Evolutionary conservation across 2,329 filamentous ascomycete genomes (phyloP), one percentile per base, ranked within the genome.

Genomic region (Cladosporium sp.): DNA sequence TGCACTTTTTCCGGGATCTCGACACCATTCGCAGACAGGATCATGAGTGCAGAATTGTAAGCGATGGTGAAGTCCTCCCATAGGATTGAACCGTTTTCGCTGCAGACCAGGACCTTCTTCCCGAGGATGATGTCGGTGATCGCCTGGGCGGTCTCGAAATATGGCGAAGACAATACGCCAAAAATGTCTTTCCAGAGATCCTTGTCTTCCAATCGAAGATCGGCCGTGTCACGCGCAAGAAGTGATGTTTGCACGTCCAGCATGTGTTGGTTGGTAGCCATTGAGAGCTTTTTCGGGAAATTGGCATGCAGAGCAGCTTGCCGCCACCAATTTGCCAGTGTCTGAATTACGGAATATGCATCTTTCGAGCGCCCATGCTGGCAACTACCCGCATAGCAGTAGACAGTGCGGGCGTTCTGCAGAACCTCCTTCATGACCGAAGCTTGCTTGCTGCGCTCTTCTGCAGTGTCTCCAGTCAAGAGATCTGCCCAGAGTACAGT

Each of bases 401-500:
- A 40, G 10, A 45, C 43, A 9, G 13, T 40, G 7, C 28, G 38
- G 7, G 45, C 33, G 2, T 50, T 50, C 11, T 50, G 28, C 14
- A 54, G n/a, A 7, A 54, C 40, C n/a, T 37, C 16, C 14, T 44
- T 50, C 45, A 44, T 50, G 19, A 40, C 46, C 9, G 31, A 19
- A 37, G 52, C 52, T 40, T 49, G 45, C 19, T 38, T 37, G 32
- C 45, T 54, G 4, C 52, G 52, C 34, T 54, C 45, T 41, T 54
- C 40, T 6, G 32, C 22, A 22, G 40, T 54, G 34, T 22, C 33
- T 9, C 52, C 52, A 6, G 46, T 42, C 31, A 54, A 34, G 19
- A 50, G 38, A 28, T 54, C 52, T 28, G 52, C 52, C 52, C 52
- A 54, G 4, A 54, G 40, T 2, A 43, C 13, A 1, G 35, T 4